Percentiles rank a stretch among this genome's conserved stretches.
phyloP scores from a whole-genome alignment of 495 filamentous ascomycete species.

The Poronia punctata region DNA sequence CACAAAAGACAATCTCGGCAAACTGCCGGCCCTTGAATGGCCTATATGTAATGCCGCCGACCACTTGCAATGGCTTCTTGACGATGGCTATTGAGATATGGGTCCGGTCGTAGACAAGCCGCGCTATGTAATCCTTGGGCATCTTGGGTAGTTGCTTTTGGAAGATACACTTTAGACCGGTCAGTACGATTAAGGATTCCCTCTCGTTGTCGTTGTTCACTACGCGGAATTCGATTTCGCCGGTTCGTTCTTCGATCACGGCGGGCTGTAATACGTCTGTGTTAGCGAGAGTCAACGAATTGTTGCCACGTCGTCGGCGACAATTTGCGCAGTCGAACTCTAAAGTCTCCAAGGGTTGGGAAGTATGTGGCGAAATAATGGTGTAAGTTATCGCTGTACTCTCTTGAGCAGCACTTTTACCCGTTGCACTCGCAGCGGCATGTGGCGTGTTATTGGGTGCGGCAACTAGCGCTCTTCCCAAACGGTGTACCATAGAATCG shows the following conservation, averaged over 20 bases:
- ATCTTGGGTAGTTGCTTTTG: constrained; percentile 98
- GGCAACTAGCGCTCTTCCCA: too few species aligned
- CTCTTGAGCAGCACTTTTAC: too few species aligned
- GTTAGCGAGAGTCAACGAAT: too few species aligned
- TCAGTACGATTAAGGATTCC: constrained; percentile 89
- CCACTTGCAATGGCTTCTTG: constrained; percentile 90
- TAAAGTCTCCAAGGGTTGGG: too few species aligned
- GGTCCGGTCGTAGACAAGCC: constrained; percentile 93
- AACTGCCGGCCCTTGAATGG: constrained; percentile 91
- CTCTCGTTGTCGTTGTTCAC: constrained; percentile 91
- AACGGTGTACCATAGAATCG: neutral
- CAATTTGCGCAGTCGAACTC: too few species aligned
- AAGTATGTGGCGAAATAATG: too few species aligned
- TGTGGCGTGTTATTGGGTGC: too few species aligned
- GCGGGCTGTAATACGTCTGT: too few species aligned
- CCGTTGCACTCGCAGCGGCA: too few species aligned
- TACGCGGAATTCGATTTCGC: constrained; percentile 94
- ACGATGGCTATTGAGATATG: constrained; percentile 96
- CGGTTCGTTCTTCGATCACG: constrained; percentile 86
- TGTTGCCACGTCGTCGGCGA: too few species aligned
- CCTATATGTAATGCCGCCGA: constrained; percentile 94
- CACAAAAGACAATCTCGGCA: constrained; percentile 97
- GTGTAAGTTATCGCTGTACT: too few species aligned
- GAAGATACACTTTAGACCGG: constrained; percentile 94
- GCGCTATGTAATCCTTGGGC: constrained; percentile 97